Evolutionary conservation across 768 basidiomycete species (phyloP), one percentile per base, ranked within the genome.

Genomic region (Leccinellum rugosiceps): DNA sequence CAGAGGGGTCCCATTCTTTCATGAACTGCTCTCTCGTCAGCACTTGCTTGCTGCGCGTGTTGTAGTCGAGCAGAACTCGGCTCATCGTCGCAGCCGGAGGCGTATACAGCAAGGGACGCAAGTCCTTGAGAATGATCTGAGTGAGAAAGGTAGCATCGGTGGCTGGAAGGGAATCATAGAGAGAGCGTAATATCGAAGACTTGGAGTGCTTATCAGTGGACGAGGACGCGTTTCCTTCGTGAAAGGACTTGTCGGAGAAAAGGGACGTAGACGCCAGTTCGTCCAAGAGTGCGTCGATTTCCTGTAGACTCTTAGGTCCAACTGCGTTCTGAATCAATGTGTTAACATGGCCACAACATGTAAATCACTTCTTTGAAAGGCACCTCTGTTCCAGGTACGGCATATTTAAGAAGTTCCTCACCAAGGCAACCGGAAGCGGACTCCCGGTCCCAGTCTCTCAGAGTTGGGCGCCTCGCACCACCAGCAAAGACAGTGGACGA

Each of bases 61-160:
- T 85, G 73, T 80, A 84, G 54, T 79, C 66, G 50, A 76, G 73
- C 46, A 92, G 68, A 41, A 81, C 80, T 25, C 71, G 70, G 21
- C 76, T 80, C 63, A 80, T 78, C 21, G 71, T 75, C 31, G 73
- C 49, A 6, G 69, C 76, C 14, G 80, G 78, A 0, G 87, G 74
- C 3, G 91, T 87, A 61, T 90, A 90, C 1, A 94, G 68, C 1
- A 95, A 68, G 8, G 93, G 92, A 28, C 86, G 81, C 0, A 98
- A 74, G 68, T 98, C 94, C 60, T 89, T 90, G 34, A 96, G 80
- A 57, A 98, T 89, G 60, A 96, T 87, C 65, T 98, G 94, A 0
- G 89, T 88, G 49, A 95, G 75, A 59, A 87, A 81, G 1, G 83
- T 77, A 2, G 87, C 81, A 41, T 90, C 87, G 11, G 72, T 71